Evolutionary conservation across 2,329 filamentous ascomycete species (phyloP).

Genomic region (Fusarium subtropicale): DNA sequence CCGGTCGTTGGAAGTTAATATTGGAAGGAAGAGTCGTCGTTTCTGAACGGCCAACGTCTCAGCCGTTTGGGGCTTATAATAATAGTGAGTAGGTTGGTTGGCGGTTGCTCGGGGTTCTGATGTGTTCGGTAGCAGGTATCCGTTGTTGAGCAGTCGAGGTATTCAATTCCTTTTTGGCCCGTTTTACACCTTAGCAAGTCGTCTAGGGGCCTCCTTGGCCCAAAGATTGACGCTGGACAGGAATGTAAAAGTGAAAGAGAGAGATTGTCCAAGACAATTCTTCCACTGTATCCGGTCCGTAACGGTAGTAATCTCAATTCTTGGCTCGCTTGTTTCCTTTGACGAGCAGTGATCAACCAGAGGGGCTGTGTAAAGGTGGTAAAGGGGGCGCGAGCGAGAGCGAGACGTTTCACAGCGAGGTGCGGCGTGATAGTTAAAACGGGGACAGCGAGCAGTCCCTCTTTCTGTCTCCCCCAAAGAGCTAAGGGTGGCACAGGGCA

Average conservation of each 20-base stretch:
- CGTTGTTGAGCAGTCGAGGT: not conserved
- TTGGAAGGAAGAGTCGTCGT: slow-evolving; percentile 31
- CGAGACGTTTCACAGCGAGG: slow-evolving; percentile 46
- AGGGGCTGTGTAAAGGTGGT: slow-evolving; percentile 29
- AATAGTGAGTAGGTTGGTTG: not conserved
- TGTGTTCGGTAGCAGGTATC: not conserved
- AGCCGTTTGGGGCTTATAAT: slow-evolving; percentile 24
- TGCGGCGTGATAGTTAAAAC: slow-evolving; percentile 38
- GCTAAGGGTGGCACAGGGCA: slow-evolving; percentile 35
- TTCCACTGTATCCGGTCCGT: not conserved
- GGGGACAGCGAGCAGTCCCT: slow-evolving; percentile 14
- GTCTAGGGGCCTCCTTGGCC: slow-evolving; percentile 14
- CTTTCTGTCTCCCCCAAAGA: not conserved
- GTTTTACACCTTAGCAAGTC: slow-evolving; percentile 6
- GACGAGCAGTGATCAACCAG: slow-evolving; percentile 15
- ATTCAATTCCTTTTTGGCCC: slow-evolving; percentile 5
- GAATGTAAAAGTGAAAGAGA: slow-evolving; percentile 15
- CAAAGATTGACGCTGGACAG: slow-evolving; percentile 17
- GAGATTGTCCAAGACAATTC: slow-evolving; percentile 15
- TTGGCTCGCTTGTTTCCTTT: slow-evolving; percentile 17
- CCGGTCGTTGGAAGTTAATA: slow-evolving; percentile 24
- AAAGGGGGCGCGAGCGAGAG: slow-evolving; percentile 34
- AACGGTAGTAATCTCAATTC: not conserved
- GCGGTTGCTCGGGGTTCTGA: not conserved
- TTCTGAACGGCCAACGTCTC: slow-evolving; percentile 24